Conservation (phyloP, 129 eudicot species). For the Oenanthe sinensis region DNA sequence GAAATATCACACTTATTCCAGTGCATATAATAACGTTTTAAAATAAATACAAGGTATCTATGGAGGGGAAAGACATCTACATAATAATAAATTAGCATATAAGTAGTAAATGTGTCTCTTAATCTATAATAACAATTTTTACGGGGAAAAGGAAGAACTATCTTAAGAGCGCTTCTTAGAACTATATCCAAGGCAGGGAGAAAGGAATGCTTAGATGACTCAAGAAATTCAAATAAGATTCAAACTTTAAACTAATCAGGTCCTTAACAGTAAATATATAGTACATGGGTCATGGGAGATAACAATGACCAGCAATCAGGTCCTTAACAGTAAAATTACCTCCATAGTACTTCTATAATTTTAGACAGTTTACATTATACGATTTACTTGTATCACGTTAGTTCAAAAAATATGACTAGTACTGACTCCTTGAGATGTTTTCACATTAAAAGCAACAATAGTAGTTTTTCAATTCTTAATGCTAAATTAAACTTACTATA, state of each 20-base stretch:
- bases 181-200: background rate
- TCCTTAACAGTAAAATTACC: background rate
- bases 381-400: background rate
- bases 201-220: background rate
- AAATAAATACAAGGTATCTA: background rate
- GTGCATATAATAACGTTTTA: background rate
- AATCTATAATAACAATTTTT: background rate
- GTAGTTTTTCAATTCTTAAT: background rate
- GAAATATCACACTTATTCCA: background rate
- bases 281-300: background rate
- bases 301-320: background rate
- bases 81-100: background rate
- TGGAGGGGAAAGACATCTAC: background rate
- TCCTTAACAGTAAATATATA: background rate
- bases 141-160: background rate
- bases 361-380: background rate
- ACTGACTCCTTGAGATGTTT: background rate
- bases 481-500: background rate
- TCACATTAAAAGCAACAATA: background rate
- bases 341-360: background rate
- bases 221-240: background rate
- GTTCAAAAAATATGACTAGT: background rate
- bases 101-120: background rate
- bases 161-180: background rate
- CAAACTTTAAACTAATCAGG: background rate